A percentile compares a stretch with the other conserved stretches of the same genome.
Evolutionary conservation across 176 grass and related monocot species (phyloP).

Genomic region (Aegilops speltoides): DNA sequence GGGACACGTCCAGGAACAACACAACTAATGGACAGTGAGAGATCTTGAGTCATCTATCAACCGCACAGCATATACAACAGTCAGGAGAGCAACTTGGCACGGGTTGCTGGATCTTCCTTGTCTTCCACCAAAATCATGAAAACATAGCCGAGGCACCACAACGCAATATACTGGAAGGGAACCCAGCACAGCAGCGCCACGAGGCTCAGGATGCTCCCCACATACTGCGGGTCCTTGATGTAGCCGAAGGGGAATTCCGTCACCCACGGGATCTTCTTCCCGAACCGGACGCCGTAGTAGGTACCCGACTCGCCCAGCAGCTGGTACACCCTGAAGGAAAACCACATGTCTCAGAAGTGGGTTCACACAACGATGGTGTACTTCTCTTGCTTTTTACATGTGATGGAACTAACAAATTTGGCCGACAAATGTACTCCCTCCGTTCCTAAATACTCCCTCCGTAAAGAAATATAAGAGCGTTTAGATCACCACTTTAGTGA

Average conservation of each 20-base stretch:
- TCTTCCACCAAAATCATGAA: slow-evolving; percentile 85
- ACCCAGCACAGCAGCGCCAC: slow-evolving; percentile 71
- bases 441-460: too few relatives aligned
- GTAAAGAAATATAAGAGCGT: too few relatives aligned
- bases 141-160: slow-evolving; percentile 81
- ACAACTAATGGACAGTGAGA: neutral
- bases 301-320: slow-evolving; percentile 87
- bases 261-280: slow-evolving; percentile 74
- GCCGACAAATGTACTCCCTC: neutral
- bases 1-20: neutral
- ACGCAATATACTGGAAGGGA: slow-evolving; percentile 54
- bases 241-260: slow-evolving; percentile 84
- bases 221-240: slow-evolving; percentile 89
- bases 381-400: neutral
- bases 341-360: slow-evolving; percentile 6
- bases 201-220: slow-evolving; percentile 81
- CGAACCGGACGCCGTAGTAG: slow-evolving; percentile 81
- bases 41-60: neutral
- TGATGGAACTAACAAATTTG: neutral
- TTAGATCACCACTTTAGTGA: too few relatives aligned
- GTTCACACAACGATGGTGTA: neutral
- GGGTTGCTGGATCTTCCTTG: slow-evolving; percentile 68
- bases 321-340: slow-evolving; percentile 75
- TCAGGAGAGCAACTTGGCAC: slow-evolving; percentile 60
- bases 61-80: neutral